phyloP scores from a whole-genome alignment of 75 land plant species.

The Picea sitchensis region DNA sequence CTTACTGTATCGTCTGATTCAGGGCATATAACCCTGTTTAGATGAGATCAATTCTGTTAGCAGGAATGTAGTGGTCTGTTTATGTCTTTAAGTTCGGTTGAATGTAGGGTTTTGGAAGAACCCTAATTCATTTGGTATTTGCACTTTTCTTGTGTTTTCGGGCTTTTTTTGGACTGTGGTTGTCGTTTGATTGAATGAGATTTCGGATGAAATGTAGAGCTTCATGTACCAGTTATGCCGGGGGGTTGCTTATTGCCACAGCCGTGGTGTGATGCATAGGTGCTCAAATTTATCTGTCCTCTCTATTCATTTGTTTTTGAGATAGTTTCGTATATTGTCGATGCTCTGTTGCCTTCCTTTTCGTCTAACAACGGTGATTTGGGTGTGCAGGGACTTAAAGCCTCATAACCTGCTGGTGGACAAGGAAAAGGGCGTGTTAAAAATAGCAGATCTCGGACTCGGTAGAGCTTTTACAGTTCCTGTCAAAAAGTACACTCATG shows the following conservation, averaged over 20 bases:
- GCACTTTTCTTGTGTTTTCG: too few species aligned
- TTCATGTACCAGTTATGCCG: conserved; percentile 79
- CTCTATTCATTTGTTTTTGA: neutral
- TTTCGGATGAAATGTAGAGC: conserved; percentile 27
- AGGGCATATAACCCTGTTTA: too few species aligned
- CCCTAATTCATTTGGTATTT: too few species aligned
- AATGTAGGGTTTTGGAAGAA: too few species aligned
- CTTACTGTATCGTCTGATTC: too few species aligned
- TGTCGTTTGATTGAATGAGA: too few species aligned
- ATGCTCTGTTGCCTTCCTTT: too few species aligned
- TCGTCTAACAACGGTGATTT: too few species aligned
- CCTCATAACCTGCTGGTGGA: conserved; percentile 84
- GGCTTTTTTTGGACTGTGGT: too few species aligned
- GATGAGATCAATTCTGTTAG: too few species aligned
- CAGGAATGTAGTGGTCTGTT: too few species aligned
- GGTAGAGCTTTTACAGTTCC: conserved; percentile 91
- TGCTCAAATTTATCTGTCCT: neutral
- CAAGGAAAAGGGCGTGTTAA: conserved; percentile 76
- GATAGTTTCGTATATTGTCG: neutral
- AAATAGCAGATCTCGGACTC: conserved; percentile 93
- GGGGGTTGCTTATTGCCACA: conserved; percentile 83
- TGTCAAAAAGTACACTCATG: conserved; percentile 90
- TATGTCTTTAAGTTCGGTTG: too few species aligned
- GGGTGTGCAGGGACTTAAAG: conserved; percentile 48
- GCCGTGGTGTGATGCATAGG: conserved; percentile 87